Evolutionary conservation across 2,329 filamentous ascomycete species (phyloP).

Genomic region (Sclerotinia sclerotiorum): DNA sequence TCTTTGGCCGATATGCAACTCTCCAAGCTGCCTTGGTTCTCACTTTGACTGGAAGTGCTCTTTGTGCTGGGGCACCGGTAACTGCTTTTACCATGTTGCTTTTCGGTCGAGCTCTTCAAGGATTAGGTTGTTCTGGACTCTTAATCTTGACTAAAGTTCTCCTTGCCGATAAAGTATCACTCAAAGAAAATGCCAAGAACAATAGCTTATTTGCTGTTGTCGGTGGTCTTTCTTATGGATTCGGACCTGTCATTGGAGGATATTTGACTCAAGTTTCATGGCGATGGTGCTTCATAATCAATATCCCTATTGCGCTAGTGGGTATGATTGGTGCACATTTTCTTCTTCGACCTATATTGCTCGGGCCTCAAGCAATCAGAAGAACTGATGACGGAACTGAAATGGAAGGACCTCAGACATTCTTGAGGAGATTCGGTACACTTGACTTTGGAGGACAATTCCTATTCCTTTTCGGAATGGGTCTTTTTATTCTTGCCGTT

Average conservation of each 20-base stretch:
- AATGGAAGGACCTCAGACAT: slow-evolving; percentile 30
- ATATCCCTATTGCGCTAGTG: slow-evolving; percentile 55
- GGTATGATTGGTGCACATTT: slow-evolving; percentile 56
- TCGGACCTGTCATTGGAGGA: slow-evolving; percentile 57
- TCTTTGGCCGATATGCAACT: slow-evolving; percentile 61
- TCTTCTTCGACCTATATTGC: slow-evolving; percentile 57
- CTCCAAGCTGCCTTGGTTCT: slow-evolving; percentile 57
- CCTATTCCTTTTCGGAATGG: slow-evolving; percentile 47
- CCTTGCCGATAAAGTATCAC: slow-evolving; percentile 62
- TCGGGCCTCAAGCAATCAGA: slow-evolving; percentile 49
- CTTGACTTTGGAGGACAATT: slow-evolving; percentile 57
- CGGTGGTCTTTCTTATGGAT: slow-evolving; percentile 58
- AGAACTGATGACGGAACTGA: slow-evolving; percentile 48
- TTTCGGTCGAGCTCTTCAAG: slow-evolving; percentile 63
- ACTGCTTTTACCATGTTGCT: slow-evolving; percentile 58
- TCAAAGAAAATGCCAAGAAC: slow-evolving; percentile 61
- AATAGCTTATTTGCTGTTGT: slow-evolving; percentile 62
- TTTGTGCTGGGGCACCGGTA: slow-evolving; percentile 59
- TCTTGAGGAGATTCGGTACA: slow-evolving; percentile 49
- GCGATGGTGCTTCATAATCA: slow-evolving; percentile 67
- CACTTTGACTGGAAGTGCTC: slow-evolving; percentile 59
- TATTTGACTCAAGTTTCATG: slow-evolving; percentile 56
- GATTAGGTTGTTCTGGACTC: slow-evolving; percentile 60
- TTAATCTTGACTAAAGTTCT: slow-evolving; percentile 61
- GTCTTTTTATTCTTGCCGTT: slow-evolving; percentile 48